phyloP scores from a whole-genome alignment of 495 filamentous ascomycete genomes.

The Acidomyces sp. region DNA sequence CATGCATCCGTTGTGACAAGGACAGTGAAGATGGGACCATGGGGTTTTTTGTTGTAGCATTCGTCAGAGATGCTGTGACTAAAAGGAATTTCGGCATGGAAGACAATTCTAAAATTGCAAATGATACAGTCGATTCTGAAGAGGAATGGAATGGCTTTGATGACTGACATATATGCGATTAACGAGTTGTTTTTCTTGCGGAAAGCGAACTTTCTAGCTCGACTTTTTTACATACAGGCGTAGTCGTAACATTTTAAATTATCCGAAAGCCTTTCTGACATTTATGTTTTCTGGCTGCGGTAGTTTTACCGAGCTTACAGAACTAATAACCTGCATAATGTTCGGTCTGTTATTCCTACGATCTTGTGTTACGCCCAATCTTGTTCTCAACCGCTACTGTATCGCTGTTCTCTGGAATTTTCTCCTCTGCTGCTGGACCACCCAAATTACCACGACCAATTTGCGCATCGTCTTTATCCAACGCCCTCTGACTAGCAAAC shows the following conservation, averaged over 20 bases:
- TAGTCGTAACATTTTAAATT: too few species aligned
- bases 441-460: conserved; percentile 29
- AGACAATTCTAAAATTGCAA: background rate
- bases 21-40: conserved; percentile 65
- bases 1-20: conserved; percentile 68
- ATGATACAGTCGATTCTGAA: conserved; percentile 22
- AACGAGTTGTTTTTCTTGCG: too few species aligned
- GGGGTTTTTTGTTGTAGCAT: conserved; percentile 59
- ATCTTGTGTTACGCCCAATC: too few species aligned
- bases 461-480: conserved; percentile 29
- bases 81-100: background rate
- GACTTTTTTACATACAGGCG: too few species aligned
- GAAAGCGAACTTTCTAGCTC: too few species aligned
- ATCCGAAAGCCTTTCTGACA: too few species aligned
- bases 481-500: conserved; percentile 26
- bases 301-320: too few species aligned
- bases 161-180: too few species aligned
- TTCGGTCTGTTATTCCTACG: too few species aligned
- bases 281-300: too few species aligned
- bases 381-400: too few species aligned
- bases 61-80: conserved; percentile 39
- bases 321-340: too few species aligned
- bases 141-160: conserved; percentile 35
- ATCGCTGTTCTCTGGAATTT: conserved; percentile 31
- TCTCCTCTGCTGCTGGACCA: conserved; percentile 33